phyloP scores from a whole-genome alignment of 345 rosid genomes.

The Citrus mangshanensis region DNA sequence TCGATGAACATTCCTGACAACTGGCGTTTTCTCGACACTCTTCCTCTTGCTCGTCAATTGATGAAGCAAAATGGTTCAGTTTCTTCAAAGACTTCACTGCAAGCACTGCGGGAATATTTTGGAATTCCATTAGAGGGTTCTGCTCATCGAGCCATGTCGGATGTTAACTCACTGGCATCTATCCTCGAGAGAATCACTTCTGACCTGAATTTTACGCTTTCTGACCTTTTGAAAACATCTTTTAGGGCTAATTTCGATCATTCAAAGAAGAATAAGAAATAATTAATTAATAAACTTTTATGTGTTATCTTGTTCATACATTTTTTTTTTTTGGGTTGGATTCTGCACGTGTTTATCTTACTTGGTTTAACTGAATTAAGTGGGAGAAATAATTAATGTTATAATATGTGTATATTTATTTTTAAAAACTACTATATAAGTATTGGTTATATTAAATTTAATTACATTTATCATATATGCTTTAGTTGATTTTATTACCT shows the following conservation, averaged over 20 bases:
- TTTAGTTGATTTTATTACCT: no score
- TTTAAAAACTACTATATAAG: fast-evolving
- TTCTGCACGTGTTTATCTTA: no score
- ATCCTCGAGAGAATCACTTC: constrained; percentile 6
- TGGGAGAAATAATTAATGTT: no score
- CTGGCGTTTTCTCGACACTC: constrained; percentile 22
- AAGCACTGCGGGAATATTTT: constrained; percentile 5
- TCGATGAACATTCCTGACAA: constrained; percentile 1
- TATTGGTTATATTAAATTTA: no score
- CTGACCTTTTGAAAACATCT: constrained; percentile 14
- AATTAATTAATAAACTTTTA: no score
- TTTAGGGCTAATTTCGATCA: constrained; percentile 4
- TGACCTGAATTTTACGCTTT: constrained; percentile 10
- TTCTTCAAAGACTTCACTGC: neutral
- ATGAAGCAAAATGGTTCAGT: constrained; percentile 14
- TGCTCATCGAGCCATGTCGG: constrained; percentile 25
- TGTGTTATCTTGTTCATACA: no score
- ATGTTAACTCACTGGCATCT: constrained; percentile 13
- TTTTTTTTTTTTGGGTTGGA: no score
- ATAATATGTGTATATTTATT: no score
- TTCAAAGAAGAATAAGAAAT: neutral
- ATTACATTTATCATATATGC: fast-evolving
- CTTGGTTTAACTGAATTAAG: no score
- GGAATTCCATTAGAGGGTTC: constrained; percentile 2
- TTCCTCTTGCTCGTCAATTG: constrained; percentile 11